These are phyloP conservation scores for Myxozyma monticola DNA, from an alignment of 805 yeast genomes.

Conservation along the genomic window DNA sequence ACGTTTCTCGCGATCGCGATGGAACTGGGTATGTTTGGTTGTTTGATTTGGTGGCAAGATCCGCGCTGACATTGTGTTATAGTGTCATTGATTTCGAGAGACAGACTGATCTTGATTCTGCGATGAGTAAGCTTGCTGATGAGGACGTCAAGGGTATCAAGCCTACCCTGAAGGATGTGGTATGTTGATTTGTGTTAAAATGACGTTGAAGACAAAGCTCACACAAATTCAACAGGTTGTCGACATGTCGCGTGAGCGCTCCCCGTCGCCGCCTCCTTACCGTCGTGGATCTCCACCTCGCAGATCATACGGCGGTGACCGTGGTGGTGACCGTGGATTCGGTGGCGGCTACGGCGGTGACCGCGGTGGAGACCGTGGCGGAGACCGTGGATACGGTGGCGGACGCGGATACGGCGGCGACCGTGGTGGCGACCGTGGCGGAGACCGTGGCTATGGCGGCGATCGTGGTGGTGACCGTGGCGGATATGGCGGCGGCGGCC, in stretches of 20 bases:
- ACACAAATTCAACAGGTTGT: slow-evolving; percentile 2
- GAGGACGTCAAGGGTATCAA: slow-evolving; percentile 68
- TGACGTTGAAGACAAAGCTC: background rate
- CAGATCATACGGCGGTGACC: slow-evolving; percentile 21
- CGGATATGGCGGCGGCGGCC: slow-evolving; percentile 20
- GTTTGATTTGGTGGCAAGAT: background rate
- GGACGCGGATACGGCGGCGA: slow-evolving; percentile 27
- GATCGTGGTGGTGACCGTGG: slow-evolving; percentile 25
- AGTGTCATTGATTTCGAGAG: slow-evolving; percentile 41
- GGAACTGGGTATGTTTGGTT: slow-evolving; percentile 37
- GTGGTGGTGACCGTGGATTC: slow-evolving; percentile 28
- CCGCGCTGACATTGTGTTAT: background rate
- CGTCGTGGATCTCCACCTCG: slow-evolving; percentile 30
- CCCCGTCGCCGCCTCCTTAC: slow-evolving; percentile 31
- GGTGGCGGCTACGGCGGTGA: slow-evolving; percentile 19
- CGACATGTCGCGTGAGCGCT: slow-evolving; percentile 33
- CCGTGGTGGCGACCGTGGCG: slow-evolving; percentile 19
- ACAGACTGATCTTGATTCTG: slow-evolving; percentile 70
- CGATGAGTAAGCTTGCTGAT: slow-evolving; percentile 68
- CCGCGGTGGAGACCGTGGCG: slow-evolving; percentile 31
- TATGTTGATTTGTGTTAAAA: slow-evolving; percentile 32
- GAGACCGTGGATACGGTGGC: slow-evolving; percentile 15
- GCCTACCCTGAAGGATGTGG: slow-evolving; percentile 73
- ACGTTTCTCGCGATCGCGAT: slow-evolving; percentile 40
- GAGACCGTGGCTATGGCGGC: slow-evolving; percentile 22